phyloP scores from a whole-genome alignment of 2,329 filamentous ascomycete genomes.

The Davidsoniella australis region DNA sequence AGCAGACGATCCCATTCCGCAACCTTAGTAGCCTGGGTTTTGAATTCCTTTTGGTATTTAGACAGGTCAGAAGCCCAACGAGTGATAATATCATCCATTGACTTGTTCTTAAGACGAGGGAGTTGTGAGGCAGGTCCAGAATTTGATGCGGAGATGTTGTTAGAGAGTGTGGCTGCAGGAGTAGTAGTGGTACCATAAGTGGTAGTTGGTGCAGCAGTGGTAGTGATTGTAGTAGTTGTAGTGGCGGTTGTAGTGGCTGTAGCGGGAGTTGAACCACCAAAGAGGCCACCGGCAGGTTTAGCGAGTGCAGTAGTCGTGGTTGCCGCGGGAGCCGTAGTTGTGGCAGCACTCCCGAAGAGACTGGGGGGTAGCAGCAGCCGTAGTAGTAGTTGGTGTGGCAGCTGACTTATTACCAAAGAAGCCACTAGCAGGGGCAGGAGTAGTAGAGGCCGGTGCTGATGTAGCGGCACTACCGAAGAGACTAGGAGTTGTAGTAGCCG shows the following conservation, averaged over 20 bases:
- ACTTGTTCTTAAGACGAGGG: slow-evolving; percentile 90
- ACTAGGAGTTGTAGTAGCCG: slow-evolving; percentile 15
- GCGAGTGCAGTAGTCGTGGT: background rate
- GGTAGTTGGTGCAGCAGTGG: slow-evolving; percentile 16
- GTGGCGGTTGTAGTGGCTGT: slow-evolving; percentile 13
- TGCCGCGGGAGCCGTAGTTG: slow-evolving; percentile 2
- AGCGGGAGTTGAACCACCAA: slow-evolving; percentile 10
- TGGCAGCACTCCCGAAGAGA: slow-evolving; percentile 23
- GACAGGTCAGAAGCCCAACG: slow-evolving; percentile 89
- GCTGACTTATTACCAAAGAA: slow-evolving; percentile 28
- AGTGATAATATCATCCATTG: slow-evolving; percentile 97
- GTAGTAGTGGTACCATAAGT: slow-evolving; percentile 21
- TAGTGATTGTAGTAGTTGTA: slow-evolving; percentile 1
- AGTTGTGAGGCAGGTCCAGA: slow-evolving; percentile 67
- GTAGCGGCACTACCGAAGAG: slow-evolving; percentile 16
- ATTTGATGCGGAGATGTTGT: slow-evolving; percentile 51
- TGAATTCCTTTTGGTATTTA: slow-evolving; percentile 95
- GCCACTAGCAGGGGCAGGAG: slow-evolving; percentile 14
- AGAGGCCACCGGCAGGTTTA: slow-evolving; percentile 8
- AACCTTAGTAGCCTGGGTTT: slow-evolving; percentile 72
- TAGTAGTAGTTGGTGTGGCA: slow-evolving; percentile 15
- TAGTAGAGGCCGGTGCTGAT: slow-evolving; percentile 13
- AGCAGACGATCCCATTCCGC: slow-evolving; percentile 82
- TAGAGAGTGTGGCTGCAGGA: slow-evolving; percentile 20
- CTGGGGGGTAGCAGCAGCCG: slow-evolving; percentile 13